A percentile compares a stretch with the other conserved stretches of the same genome.
Evolutionary conservation across 2,329 filamentous ascomycete genomes (phyloP).

Genomic region (Stagonosporopsis cucurbitacearum): DNA sequence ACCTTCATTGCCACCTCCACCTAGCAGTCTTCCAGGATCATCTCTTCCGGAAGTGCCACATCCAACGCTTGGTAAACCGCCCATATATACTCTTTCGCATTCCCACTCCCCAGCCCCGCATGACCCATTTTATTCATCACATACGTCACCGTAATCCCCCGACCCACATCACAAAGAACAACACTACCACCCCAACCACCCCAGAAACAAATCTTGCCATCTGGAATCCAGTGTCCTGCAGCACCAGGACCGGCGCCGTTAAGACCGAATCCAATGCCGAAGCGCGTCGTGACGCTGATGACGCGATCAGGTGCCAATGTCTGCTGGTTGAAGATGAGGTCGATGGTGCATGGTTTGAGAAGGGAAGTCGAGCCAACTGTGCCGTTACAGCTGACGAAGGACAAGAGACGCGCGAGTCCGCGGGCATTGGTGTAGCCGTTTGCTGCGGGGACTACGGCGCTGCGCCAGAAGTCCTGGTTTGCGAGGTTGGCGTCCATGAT

Average conservation of each 20-base stretch:
- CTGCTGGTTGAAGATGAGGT: slow-evolving; percentile 23
- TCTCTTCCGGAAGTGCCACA: background rate
- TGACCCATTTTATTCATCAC: slow-evolving; percentile 31
- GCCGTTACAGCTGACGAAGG: slow-evolving; percentile 15
- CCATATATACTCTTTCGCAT: slow-evolving; percentile 14
- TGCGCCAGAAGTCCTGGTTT: slow-evolving; percentile 7
- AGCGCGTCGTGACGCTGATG: background rate
- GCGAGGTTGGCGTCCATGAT: slow-evolving; percentile 13
- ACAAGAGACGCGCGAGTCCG: slow-evolving; percentile 17
- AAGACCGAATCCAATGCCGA: slow-evolving; percentile 24
- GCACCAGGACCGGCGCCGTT: background rate
- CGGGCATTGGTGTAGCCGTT: slow-evolving; percentile 26
- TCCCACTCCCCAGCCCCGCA: slow-evolving; percentile 12
- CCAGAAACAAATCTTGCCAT: slow-evolving; percentile 24
- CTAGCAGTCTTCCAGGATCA: background rate
- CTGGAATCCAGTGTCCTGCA: slow-evolving; percentile 16
- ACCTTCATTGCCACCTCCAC: background rate
- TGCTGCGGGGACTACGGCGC: slow-evolving; percentile 6
- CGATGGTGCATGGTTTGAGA: slow-evolving; percentile 18
- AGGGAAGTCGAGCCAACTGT: slow-evolving; percentile 1
- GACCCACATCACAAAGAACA: slow-evolving; percentile 22
- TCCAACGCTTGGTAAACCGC: slow-evolving; percentile 23
- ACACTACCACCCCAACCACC: slow-evolving; percentile 28
- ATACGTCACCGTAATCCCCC: slow-evolving; percentile 24
- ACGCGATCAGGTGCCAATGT: slow-evolving; percentile 16